Conservation (phyloP, 2,329 filamentous ascomycete genomes). For the Epichloe coenophiala region DNA sequence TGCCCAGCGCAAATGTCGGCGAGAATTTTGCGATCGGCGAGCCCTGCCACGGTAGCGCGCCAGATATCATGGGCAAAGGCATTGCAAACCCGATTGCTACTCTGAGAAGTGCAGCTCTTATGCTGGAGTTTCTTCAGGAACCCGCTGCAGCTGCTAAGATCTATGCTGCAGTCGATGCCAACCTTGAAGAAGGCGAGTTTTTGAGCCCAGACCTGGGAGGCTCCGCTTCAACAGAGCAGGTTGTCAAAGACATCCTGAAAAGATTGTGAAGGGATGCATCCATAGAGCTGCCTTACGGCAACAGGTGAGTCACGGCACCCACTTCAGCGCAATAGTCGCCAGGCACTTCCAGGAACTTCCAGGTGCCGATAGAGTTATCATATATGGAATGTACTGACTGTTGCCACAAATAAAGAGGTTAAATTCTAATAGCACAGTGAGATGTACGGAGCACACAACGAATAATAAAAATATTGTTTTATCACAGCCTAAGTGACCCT, state of each 20-base stretch:
- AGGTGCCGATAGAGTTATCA: background rate
- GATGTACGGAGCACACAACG: no score
- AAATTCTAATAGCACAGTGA: no score
- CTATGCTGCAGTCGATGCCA: slow-evolving; percentile 82
- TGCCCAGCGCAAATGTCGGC: slow-evolving; percentile 90
- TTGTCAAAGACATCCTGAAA: slow-evolving; percentile 75
- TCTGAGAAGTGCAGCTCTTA: slow-evolving; percentile 75
- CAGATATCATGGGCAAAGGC: slow-evolving; percentile 83
- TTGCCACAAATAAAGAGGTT: no score
- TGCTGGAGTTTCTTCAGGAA: slow-evolving; percentile 92
- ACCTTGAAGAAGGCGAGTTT: slow-evolving; percentile 69
- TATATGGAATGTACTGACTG: no score
- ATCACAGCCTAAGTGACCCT: no score
- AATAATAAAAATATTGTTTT: no score
- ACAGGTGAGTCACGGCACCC: background rate
- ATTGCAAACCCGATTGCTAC: slow-evolving; percentile 97
- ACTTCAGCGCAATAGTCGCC: no score
- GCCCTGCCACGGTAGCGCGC: slow-evolving; percentile 92
- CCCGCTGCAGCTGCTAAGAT: slow-evolving; percentile 78
- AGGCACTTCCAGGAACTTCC: background rate
- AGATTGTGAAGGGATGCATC: slow-evolving; percentile 43
- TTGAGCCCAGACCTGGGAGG: slow-evolving; percentile 87
- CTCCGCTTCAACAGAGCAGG: slow-evolving; percentile 70
- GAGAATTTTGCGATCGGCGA: slow-evolving; percentile 92
- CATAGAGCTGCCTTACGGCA: background rate